Percentiles rank a stretch among this genome's conserved stretches.
Evolutionary conservation across 163 green algal genomes (phyloP).

Genomic region (Prototheca cutis): DNA sequence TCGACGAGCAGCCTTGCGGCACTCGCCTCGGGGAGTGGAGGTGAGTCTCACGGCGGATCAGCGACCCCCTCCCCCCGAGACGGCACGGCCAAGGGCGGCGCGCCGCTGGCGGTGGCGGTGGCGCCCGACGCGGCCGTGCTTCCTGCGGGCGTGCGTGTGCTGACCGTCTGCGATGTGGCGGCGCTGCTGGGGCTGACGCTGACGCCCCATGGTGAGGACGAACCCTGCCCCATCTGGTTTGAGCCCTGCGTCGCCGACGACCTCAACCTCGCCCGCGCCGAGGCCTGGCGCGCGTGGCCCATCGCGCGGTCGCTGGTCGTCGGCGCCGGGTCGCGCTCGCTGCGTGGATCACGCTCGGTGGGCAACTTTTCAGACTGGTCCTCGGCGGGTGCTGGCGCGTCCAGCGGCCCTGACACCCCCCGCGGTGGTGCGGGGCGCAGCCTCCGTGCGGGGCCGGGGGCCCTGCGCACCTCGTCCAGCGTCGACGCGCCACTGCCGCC

Average conservation of each 20-base stretch:
- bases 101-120: neutral
- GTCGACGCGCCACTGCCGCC: no score
- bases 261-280: neutral
- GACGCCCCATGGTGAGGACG: neutral
- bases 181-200: constrained; percentile 5
- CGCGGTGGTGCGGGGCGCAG: neutral
- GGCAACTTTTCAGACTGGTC: neutral
- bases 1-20: no score
- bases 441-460: no score
- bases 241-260: constrained; percentile 1
- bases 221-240: constrained; percentile 2
- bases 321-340: neutral
- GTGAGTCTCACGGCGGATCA: no score
- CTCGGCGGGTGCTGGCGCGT: neutral
- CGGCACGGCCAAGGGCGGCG: no score
- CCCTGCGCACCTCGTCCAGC: no score
- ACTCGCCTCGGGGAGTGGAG: no score
- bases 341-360: neutral
- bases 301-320: neutral
- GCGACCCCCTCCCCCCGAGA: no score
- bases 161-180: constrained; percentile 8
- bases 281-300: constrained; percentile 3
- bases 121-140: neutral
- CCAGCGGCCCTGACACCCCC: neutral
- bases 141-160: neutral